These are phyloP conservation scores for Calonectria fujianensis DNA, from an alignment of 2,329 filamentous ascomycete species.

Conservation along the genomic window DNA sequence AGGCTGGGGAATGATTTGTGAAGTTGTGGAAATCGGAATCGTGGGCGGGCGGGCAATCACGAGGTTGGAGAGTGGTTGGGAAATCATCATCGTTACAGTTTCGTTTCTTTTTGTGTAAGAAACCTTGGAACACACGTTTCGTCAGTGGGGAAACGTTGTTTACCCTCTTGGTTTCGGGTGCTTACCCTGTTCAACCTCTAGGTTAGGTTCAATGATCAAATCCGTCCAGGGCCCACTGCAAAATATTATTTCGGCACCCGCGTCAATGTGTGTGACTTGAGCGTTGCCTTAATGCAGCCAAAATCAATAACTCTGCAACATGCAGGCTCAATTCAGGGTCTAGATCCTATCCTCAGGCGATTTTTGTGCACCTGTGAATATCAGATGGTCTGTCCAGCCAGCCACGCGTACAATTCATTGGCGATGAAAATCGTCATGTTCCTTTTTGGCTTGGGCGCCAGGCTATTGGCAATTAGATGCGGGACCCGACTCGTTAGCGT, in stretches of 20 bases:
- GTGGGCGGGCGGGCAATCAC: no score
- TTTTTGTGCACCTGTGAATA: not conserved
- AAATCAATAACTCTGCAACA: not conserved
- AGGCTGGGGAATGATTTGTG: no score
- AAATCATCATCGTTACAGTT: not conserved
- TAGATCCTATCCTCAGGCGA: not conserved
- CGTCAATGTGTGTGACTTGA: not conserved
- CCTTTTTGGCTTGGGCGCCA: not conserved
- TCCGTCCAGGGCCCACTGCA: not conserved
- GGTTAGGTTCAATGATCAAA: not conserved
- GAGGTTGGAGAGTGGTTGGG: not conserved
- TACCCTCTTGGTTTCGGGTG: not conserved
- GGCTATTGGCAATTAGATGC: conserved; percentile 1
- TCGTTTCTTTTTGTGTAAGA: not conserved
- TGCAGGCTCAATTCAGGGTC: not conserved
- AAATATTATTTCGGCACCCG: not conserved
- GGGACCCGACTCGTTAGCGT: not conserved
- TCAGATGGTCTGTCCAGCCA: not conserved
- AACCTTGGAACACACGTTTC: not conserved
- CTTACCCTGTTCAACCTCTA: not conserved
- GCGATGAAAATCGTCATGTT: not conserved
- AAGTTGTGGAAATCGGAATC: no score
- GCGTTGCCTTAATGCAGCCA: not conserved
- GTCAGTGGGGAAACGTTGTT: not conserved
- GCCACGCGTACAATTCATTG: not conserved